Conservation (phyloP, 1,284 basidiomycete species). For the Ceratobasidium sp. region DNA sequence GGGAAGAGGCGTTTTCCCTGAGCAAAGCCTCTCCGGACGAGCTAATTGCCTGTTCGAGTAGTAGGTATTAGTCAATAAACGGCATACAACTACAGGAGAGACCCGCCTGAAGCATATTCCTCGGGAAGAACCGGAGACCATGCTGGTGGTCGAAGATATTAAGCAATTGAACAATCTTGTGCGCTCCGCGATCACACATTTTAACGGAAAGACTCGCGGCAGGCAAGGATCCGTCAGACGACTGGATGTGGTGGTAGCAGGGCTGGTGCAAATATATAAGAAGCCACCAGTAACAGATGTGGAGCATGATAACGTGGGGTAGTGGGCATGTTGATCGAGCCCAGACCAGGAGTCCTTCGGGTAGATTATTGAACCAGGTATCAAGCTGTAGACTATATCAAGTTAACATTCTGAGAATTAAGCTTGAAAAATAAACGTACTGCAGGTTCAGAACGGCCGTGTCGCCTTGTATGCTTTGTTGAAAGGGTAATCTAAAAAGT, state of each 20-base stretch:
- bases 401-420: neutral
- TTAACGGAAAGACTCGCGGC: conserved; percentile 58
- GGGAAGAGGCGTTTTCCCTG: neutral
- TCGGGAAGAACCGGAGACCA: conserved; percentile 37
- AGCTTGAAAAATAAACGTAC: neutral
- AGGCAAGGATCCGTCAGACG: conserved; percentile 63
- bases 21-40: conserved; percentile 1
- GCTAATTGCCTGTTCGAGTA: conserved; percentile 2
- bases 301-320: conserved; percentile 71
- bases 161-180: conserved; percentile 70
- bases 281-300: conserved; percentile 71
- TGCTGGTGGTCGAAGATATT: conserved; percentile 9
- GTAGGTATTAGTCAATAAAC: too few species aligned
- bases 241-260: conserved; percentile 63
- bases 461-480: neutral
- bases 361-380: conserved; percentile 67
- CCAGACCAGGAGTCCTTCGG: conserved; percentile 61
- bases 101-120: conserved; percentile 24
- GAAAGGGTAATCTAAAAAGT: neutral
- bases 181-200: conserved; percentile 71
- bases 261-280: conserved; percentile 72
- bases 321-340: conserved; percentile 63
- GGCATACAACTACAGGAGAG: too few species aligned
- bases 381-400: conserved; percentile 58
- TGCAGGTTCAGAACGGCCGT: neutral